These are phyloP conservation scores for Passiflora organensis DNA, from an alignment of 345 rosid species.

Conservation along the genomic window DNA sequence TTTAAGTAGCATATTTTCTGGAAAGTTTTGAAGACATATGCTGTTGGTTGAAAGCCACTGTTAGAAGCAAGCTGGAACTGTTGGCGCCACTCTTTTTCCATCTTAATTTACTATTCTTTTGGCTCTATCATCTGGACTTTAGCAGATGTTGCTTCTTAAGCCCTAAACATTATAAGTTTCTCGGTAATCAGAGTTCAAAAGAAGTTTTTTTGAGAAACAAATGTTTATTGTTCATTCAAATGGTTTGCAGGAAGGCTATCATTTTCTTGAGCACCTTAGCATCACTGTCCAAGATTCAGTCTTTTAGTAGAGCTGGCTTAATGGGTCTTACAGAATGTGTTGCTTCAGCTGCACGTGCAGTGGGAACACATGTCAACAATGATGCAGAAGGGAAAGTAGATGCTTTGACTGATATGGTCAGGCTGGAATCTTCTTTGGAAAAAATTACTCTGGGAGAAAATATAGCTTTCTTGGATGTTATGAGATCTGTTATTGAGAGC, in stretches of 20 bases:
- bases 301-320: conserved; percentile 88
- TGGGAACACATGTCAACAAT: conserved; percentile 20
- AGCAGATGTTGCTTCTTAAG: too few relatives aligned
- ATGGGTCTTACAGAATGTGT: conserved; percentile 79
- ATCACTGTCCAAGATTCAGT: conserved; percentile 56
- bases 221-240: conserved; percentile 10
- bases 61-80: too few relatives aligned
- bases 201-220: background rate
- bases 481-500: conserved; percentile 77
- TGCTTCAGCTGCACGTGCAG: conserved; percentile 53
- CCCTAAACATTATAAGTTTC: too few relatives aligned
- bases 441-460: conserved; percentile 25
- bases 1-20: too few relatives aligned
- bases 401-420: conserved; percentile 21
- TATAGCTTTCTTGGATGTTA: conserved; percentile 49
- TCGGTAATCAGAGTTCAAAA: background rate
- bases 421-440: conserved; percentile 25
- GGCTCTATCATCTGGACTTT: too few relatives aligned
- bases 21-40: too few relatives aligned
- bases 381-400: conserved; percentile 25
- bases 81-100: too few relatives aligned
- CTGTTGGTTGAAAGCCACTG: too few relatives aligned
- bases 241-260: conserved; percentile 49
- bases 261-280: conserved; percentile 57
- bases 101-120: too few relatives aligned